Evolutionary conservation across 768 basidiomycete genomes (phyloP).

Genomic region (Lactarius pseudohatsudake): DNA sequence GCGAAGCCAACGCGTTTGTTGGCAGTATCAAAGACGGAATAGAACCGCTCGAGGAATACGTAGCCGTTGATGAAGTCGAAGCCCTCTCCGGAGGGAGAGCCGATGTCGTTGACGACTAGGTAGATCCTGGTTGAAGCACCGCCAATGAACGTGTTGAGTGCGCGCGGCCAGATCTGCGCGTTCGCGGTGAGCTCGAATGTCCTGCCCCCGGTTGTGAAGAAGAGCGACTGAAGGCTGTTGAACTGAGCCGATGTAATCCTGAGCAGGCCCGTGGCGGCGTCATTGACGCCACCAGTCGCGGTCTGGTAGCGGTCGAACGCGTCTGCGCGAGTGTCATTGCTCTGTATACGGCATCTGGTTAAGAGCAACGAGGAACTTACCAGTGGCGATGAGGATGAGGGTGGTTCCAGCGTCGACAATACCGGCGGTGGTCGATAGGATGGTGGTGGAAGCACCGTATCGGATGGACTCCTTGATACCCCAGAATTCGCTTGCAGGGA

Average conservation of each 20-base stretch:
- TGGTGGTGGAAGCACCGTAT: conserved; percentile 32
- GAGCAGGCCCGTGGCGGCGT: conserved; percentile 37
- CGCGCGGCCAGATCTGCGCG: conserved; percentile 44
- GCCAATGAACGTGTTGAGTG: conserved; percentile 47
- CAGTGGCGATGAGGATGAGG: conserved; percentile 36
- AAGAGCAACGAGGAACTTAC: conserved; percentile 27
- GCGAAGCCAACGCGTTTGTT: conserved; percentile 60
- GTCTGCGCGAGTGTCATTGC: conserved; percentile 33
- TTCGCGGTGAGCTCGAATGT: conserved; percentile 44
- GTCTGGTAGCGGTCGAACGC: conserved; percentile 36
- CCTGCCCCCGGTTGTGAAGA: conserved; percentile 37
- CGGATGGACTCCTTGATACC: conserved; percentile 39
- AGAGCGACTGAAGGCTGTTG: conserved; percentile 35
- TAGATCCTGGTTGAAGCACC: conserved; percentile 41
- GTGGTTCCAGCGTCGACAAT: conserved; percentile 42
- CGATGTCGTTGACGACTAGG: conserved; percentile 41
- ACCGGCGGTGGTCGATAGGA: conserved; percentile 35
- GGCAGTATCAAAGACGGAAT: conserved; percentile 61
- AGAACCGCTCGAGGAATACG: conserved; percentile 61
- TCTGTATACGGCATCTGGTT: conserved; percentile 26
- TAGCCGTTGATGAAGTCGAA: conserved; percentile 60
- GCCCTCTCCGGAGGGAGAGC: conserved; percentile 43
- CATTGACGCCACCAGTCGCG: conserved; percentile 37
- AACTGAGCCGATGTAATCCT: conserved; percentile 34
- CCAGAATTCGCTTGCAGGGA: conserved; percentile 37